Evolutionary conservation across 352 stramenopile genomes (phyloP).

Genomic region (Phytopythium ostracodes): DNA sequence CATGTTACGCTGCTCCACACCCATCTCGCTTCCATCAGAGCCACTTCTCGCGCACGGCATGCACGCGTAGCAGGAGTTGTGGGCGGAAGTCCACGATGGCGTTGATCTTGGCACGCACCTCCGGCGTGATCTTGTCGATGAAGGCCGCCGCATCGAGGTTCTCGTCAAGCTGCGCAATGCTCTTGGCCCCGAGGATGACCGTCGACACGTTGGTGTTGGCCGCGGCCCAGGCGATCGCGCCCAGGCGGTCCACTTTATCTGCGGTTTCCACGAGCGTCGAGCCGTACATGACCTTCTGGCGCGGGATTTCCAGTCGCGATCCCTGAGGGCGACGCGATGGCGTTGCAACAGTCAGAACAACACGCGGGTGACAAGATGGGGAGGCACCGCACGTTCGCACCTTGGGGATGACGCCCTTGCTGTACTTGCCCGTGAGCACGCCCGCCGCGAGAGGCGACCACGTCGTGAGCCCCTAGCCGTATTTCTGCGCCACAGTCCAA

Average conservation of each 20-base stretch:
- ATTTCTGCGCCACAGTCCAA: too few relatives aligned
- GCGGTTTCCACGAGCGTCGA: slow-evolving; percentile 32
- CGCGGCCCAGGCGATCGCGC: slow-evolving; percentile 48
- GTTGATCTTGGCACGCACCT: slow-evolving; percentile 53
- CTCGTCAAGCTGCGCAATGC: slow-evolving; percentile 49
- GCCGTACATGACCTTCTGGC: slow-evolving; percentile 24
- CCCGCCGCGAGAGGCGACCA: slow-evolving; percentile 64
- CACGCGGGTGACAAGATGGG: too few relatives aligned
- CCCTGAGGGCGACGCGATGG: slow-evolving; percentile 5
- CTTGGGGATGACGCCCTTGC: slow-evolving; percentile 34
- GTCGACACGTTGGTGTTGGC: slow-evolving; percentile 58
- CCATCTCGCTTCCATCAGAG: slow-evolving; percentile 10
- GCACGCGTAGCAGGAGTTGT: slow-evolving; percentile 22
- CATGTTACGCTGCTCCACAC: too few relatives aligned
- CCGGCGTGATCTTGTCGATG: slow-evolving; percentile 47
- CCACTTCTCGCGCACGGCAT: slow-evolving; percentile 30
- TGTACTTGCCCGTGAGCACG: slow-evolving; percentile 74
- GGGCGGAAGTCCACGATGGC: slow-evolving; percentile 42
- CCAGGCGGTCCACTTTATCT: slow-evolving; percentile 24
- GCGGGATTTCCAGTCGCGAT: slow-evolving; percentile 43
- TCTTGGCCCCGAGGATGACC: slow-evolving; percentile 51
- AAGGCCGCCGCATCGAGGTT: slow-evolving; percentile 47
- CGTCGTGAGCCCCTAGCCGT: slow-evolving; percentile 61
- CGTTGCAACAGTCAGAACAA: too few relatives aligned
- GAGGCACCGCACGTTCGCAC: slow-evolving; percentile 5